These are phyloP conservation scores for Vanrija sp. DNA, from an alignment of 1,284 basidiomycete genomes.

Conservation along the genomic window DNA sequence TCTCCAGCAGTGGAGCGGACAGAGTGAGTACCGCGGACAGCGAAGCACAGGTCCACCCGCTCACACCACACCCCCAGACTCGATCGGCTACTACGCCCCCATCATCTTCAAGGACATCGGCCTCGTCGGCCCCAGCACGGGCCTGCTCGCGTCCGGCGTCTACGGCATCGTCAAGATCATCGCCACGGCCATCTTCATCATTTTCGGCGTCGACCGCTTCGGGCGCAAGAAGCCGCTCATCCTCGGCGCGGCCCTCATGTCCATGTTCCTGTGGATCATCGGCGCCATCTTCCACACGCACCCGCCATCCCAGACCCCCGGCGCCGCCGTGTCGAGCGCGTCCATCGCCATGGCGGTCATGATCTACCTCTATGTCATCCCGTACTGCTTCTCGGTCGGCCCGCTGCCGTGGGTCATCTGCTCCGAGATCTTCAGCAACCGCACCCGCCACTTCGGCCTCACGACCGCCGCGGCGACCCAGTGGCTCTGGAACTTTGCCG, in stretches of 20 bases:
- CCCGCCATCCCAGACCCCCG: constrained; percentile 39
- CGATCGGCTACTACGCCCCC: constrained; percentile 60
- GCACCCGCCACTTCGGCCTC: constrained; percentile 72
- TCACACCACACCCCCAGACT: too few species aligned
- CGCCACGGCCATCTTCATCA: constrained; percentile 63
- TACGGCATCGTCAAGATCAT: constrained; percentile 77
- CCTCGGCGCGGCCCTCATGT: constrained; percentile 58
- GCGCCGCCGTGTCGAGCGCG: constrained; percentile 18
- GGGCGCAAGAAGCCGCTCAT: constrained; percentile 40
- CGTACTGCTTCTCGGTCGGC: constrained; percentile 49
- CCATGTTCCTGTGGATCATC: constrained; percentile 61
- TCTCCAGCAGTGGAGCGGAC: constrained; percentile 64
- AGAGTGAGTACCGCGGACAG: constrained; percentile 30
- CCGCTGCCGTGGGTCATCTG: constrained; percentile 42
- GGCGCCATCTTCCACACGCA: constrained; percentile 72
- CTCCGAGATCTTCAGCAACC: constrained; percentile 76
- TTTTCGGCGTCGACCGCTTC: constrained; percentile 58
- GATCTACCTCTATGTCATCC: constrained; percentile 49
- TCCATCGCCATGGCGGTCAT: constrained; percentile 46
- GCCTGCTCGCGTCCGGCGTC: constrained; percentile 71
- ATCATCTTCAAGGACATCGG: constrained; percentile 53
- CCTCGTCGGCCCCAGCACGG: constrained; percentile 54
- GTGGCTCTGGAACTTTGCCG: constrained; percentile 74
- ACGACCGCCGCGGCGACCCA: constrained; percentile 66
- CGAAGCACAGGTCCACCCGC: too few species aligned